phyloP scores from a whole-genome alignment of 1,139 yeast species.

The Debaryomyces fabryi region DNA sequence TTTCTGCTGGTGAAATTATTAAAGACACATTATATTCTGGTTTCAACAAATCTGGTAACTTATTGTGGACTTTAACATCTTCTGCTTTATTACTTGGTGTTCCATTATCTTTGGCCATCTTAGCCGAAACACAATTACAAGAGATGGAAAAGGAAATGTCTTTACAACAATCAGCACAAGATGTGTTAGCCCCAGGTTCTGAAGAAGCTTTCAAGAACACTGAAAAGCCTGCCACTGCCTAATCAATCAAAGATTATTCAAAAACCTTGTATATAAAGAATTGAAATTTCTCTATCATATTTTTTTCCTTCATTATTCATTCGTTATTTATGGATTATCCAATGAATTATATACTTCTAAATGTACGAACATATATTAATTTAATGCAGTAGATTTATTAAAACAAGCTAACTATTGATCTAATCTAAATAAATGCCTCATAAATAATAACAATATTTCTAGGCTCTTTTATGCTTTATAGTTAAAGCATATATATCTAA shows the following conservation, averaged over 20 bases:
- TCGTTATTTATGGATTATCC: slow-evolving; percentile 7
- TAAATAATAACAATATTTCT: slow-evolving; percentile 1
- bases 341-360: slow-evolving; percentile 8
- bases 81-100: slow-evolving; percentile 87
- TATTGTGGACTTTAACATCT: slow-evolving; percentile 85
- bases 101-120: slow-evolving; percentile 85
- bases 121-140: slow-evolving; percentile 89
- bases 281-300: slow-evolving; percentile 4
- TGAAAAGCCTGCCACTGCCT: slow-evolving; percentile 14
- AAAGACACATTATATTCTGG: slow-evolving; percentile 46
- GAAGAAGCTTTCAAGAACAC: slow-evolving; percentile 50
- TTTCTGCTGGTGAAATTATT: slow-evolving; percentile 36
- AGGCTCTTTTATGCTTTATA: slow-evolving; percentile 76
- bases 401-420: not conserved
- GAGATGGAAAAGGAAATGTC: slow-evolving; percentile 94
- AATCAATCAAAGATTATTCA: slow-evolving; percentile 6
- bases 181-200: slow-evolving; percentile 77
- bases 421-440: not conserved
- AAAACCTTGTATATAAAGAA: slow-evolving; percentile 20
- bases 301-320: slow-evolving; percentile 4
- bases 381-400: not conserved
- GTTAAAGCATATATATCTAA: slow-evolving; percentile 84
- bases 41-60: slow-evolving; percentile 64
- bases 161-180: slow-evolving; percentile 83
- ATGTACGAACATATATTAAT: slow-evolving; percentile 7